Evolutionary conservation across 805 yeast genomes (phyloP), one percentile per base, ranked within the genome.

Genomic region (Brettanomyces sp.): DNA sequence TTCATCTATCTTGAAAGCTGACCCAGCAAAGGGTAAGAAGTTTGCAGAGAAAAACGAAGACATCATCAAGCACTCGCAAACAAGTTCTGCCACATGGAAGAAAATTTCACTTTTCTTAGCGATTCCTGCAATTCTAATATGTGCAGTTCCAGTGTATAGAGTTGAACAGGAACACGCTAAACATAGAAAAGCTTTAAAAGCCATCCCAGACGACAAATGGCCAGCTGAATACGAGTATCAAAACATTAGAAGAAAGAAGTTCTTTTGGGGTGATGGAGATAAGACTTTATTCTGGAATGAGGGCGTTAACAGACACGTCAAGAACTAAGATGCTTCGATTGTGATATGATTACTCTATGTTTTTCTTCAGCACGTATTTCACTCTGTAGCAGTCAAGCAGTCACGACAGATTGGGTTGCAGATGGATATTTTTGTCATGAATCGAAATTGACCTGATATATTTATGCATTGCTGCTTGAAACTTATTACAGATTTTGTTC

Each of bases 251-350:
- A 65, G 67, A 64, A 82, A 80, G 67, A 82, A 85, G 65, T 91
- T 79, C 79, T 91, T 89, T 83, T 93, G 98, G 98, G 99, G 99
- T 64, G 91, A 93, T 65, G 98, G 99, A 66, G 96, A 90, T 76
- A 82, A 86, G 79, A 88, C 98, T 52, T 72, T 84, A 64, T 93
- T 93, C 85, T 93, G 99, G 99, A 88, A 88, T 76, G 76, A 86
- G 45, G 85, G 79, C 60, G 77, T 85, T 64, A 91, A 91, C 85
- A 87, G 95, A 78, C 86, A 86, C 74, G 69, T 84, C 60, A 73
- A 45, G 43, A 46, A 53, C 6, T 48, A 51, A 35, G 13, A 38
- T 5, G 7, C 8, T 12, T 12, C 18, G 23, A 21, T 12, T 38
- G 23, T 13, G 6, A 8, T 38, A n/a, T 35, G 13, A n/a, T 12